Percentiles rank a stretch among this genome's conserved stretches.
Conservation (phyloP, 768 basidiomycete species). For the Omphalotus guepiniiformis region DNA sequence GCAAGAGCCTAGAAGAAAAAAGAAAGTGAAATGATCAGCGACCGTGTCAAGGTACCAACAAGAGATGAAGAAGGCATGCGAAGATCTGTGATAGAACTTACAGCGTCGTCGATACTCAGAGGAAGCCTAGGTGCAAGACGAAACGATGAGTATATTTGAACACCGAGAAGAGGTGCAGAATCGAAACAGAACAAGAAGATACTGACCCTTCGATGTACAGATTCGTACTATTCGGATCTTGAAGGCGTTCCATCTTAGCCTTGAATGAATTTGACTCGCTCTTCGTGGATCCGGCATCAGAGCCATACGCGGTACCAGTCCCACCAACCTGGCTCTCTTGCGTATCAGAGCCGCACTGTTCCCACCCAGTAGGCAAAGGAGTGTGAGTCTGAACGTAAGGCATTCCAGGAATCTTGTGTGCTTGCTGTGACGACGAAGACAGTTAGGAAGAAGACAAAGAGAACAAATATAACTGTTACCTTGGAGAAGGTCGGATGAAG, state of each 20-base stretch:
- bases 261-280: conserved; percentile 47
- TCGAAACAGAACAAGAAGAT: background rate
- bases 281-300: background rate
- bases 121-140: conserved; percentile 13
- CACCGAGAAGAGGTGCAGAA: background rate
- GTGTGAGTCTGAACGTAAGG: conserved; percentile 50
- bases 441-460: background rate
- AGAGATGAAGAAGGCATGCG: background rate
- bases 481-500: conserved; percentile 87
- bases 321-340: conserved; percentile 3
- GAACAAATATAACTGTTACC: conserved; percentile 32
- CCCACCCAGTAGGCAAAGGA: conserved; percentile 12
- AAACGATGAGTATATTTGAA: background rate
- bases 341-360: background rate
- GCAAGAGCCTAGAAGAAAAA: conserved; percentile 44
- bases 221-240: conserved; percentile 66
- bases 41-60: background rate
- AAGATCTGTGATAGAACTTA: background rate
- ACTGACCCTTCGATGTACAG: conserved; percentile 74
- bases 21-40: background rate
- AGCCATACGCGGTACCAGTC: background rate
- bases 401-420: conserved; percentile 84
- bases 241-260: conserved; percentile 71
- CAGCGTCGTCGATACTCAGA: conserved; percentile 19
- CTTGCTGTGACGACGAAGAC: conserved; percentile 33